A percentile compares a stretch with the other conserved stretches of the same genome.
Evolutionary conservation across 129 eudicot species (phyloP).

Genomic region (Flaveria ramosissima): DNA sequence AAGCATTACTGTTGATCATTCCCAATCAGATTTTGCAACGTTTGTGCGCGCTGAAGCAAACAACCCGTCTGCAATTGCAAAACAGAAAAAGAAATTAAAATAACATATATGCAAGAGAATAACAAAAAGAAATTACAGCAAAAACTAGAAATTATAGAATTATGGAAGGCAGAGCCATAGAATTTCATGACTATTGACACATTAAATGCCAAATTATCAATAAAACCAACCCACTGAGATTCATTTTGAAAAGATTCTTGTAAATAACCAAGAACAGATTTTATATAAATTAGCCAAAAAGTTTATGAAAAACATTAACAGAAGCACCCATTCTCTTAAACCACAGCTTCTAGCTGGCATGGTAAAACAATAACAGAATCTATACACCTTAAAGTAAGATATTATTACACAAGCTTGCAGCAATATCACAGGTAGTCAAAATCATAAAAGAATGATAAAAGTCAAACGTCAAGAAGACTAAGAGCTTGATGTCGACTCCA

Average conservation of each 20-base stretch:
- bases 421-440: not conserved
- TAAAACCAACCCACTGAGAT: not conserved
- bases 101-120: not conserved
- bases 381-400: not conserved
- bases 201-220: not conserved
- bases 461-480: not conserved
- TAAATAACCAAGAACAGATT: not conserved
- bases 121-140: not conserved
- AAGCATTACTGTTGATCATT: conserved; percentile 46
- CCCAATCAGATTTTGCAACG: conserved; percentile 31
- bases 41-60: conserved; percentile 46
- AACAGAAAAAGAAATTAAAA: not conserved
- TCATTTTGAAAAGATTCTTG: not conserved
- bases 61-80: conserved; percentile 53
- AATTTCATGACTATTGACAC: not conserved
- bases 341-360: not conserved
- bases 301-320: not conserved
- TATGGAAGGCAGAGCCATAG: not conserved
- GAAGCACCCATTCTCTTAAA: not conserved
- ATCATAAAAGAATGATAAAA: not conserved
- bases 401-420: not conserved
- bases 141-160: not conserved
- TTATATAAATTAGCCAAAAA: not conserved
- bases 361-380: not conserved
- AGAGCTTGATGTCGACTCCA: not conserved